phyloP scores from a whole-genome alignment of 2,329 filamentous ascomycete genomes.

The Ophiocordyceps camponoti-floridani region DNA sequence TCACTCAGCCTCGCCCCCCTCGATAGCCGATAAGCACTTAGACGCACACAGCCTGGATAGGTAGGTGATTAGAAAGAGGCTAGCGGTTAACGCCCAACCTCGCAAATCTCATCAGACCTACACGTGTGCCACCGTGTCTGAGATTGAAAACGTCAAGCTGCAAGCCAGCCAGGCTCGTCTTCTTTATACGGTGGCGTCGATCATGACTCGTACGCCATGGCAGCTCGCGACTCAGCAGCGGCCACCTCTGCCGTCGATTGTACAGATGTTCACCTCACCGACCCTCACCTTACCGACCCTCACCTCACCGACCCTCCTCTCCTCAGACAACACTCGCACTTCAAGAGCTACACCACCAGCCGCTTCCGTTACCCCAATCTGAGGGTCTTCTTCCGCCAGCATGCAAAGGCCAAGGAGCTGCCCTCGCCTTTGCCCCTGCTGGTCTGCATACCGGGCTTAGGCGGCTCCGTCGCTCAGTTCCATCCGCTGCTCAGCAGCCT shows the following conservation, averaged over 20 bases:
- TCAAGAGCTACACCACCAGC: constrained; percentile 55
- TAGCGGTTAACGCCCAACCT: not conserved
- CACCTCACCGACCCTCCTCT: constrained; percentile 56
- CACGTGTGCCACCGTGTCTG: not conserved
- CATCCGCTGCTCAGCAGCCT: constrained; percentile 64
- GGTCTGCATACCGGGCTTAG: constrained; percentile 83
- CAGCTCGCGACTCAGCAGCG: not conserved
- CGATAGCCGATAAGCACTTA: not conserved
- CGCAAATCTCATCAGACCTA: not conserved
- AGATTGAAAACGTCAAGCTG: not conserved
- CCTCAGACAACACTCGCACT: constrained; percentile 56
- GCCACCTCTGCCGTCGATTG: not conserved
- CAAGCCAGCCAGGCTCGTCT: not conserved
- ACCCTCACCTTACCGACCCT: constrained; percentile 58
- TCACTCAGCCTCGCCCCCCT: not conserved
- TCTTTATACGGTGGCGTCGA: not conserved
- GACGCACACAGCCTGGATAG: no score
- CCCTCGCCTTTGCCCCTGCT: constrained; percentile 65
- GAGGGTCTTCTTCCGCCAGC: constrained; percentile 67
- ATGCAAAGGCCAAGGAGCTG: constrained; percentile 68
- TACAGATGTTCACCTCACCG: constrained; percentile 33
- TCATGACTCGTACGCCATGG: constrained; percentile 1
- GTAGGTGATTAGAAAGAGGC: not conserved
- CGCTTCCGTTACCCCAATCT: constrained; percentile 55
- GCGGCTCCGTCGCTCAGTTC: constrained; percentile 85